A percentile compares a stretch with the other conserved stretches of the same genome.
Evolutionary conservation across 75 land plant species (phyloP).

Genomic region (Adiantum capillusveneris): DNA sequence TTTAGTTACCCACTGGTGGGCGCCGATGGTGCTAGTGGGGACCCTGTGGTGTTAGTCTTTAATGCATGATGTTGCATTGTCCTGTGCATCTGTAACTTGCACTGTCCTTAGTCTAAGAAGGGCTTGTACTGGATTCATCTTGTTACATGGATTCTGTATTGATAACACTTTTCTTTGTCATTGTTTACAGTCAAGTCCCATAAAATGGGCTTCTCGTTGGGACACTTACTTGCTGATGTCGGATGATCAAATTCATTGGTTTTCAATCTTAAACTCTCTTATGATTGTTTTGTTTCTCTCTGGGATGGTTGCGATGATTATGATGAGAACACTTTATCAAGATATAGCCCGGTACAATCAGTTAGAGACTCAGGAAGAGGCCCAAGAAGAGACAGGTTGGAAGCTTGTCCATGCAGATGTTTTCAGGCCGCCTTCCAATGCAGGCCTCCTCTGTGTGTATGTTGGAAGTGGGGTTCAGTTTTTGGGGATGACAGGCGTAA

Average conservation of each 20-base stretch:
- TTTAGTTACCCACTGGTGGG: too few species aligned
- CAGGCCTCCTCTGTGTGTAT: slow-evolving; percentile 24
- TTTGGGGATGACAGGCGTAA: slow-evolving; percentile 28
- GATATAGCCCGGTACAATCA: slow-evolving; percentile 29
- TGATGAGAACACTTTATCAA: slow-evolving; percentile 29
- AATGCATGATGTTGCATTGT: too few species aligned
- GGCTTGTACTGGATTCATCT: too few species aligned
- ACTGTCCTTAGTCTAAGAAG: too few species aligned
- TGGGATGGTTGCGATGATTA: slow-evolving; percentile 34
- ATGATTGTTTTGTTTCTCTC: slow-evolving; percentile 30
- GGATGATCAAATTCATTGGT: slow-evolving; percentile 32
- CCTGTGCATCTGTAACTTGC: too few species aligned
- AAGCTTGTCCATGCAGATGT: slow-evolving; percentile 31
- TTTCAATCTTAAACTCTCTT: slow-evolving; percentile 26
- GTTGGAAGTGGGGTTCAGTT: slow-evolving; percentile 30
- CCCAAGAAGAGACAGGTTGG: slow-evolving; percentile 33
- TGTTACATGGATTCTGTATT: too few species aligned
- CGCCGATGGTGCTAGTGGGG: too few species aligned
- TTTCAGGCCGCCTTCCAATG: slow-evolving; percentile 24
- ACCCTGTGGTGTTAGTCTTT: too few species aligned
- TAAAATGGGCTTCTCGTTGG: slow-evolving; percentile 33
- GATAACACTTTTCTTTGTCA: too few species aligned
- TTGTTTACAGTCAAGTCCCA: slow-evolving; percentile 23
- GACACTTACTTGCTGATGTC: slow-evolving; percentile 25
- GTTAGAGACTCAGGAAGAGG: slow-evolving; percentile 28